Evolutionary conservation across 169 alveolate genomes (phyloP).

Genomic region (Toxoplasma gondii): DNA sequence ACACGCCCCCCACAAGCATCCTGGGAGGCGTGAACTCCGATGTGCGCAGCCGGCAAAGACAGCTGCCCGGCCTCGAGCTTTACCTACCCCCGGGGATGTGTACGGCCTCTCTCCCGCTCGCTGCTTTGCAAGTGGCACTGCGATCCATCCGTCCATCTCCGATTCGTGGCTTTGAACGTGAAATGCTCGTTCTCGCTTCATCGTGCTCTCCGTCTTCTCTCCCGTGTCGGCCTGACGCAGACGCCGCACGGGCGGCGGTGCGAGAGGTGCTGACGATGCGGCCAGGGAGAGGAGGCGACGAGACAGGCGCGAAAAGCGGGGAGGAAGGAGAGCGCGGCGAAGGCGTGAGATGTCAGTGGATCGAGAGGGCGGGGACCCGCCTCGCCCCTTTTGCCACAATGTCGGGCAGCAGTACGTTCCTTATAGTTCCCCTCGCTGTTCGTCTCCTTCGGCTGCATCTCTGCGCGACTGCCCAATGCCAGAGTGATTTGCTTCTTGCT

Average conservation of each 20-base stretch:
- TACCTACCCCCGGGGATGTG: conserved; percentile 54
- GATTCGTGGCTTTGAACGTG: conserved; percentile 36
- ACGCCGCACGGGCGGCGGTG: not conserved
- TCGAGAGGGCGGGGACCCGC: conserved; percentile 38
- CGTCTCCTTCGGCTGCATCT: conserved; percentile 23
- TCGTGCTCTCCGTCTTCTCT: not conserved
- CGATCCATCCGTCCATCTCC: conserved; percentile 46
- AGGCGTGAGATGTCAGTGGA: conserved; percentile 24
- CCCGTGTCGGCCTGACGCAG: conserved; percentile 10
- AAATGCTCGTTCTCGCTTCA: not conserved
- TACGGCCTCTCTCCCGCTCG: conserved; percentile 56
- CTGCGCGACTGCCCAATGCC: not conserved
- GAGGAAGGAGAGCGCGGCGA: conserved; percentile 45
- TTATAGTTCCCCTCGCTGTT: conserved; percentile 54
- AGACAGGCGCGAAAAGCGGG: not conserved
- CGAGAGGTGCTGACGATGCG: not conserved
- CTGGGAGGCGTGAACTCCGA: not conserved
- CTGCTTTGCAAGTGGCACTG: conserved; percentile 57
- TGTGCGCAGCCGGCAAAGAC: conserved; percentile 34
- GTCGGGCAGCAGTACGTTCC: conserved; percentile 54
- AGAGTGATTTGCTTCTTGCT: not conserved
- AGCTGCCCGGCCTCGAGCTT: conserved; percentile 60
- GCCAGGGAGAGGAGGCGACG: not conserved
- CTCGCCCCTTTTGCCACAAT: conserved; percentile 35
- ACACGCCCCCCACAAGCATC: not conserved